Percentiles rank a stretch among this genome's conserved stretches.
Evolutionary conservation across 2,329 filamentous ascomycete species (phyloP).

Genomic region (Ascochyta clinopodiicola): DNA sequence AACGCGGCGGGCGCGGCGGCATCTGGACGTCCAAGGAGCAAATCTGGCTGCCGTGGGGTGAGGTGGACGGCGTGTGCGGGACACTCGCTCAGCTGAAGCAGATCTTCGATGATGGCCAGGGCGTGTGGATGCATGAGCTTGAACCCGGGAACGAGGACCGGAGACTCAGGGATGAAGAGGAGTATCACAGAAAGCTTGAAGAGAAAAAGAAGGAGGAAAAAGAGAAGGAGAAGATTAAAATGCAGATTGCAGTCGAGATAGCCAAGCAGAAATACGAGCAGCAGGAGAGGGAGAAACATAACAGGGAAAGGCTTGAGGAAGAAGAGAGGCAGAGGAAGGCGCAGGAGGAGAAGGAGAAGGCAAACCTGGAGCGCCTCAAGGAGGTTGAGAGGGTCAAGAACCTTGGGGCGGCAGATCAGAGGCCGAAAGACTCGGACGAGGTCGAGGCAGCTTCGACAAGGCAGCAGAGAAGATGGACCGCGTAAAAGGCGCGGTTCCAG

Average conservation of each 20-base stretch:
- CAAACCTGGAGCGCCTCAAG: conserved; percentile 7
- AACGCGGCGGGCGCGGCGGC: conserved; percentile 60
- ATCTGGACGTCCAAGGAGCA: conserved; percentile 59
- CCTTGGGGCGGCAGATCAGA: neutral
- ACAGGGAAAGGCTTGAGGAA: too few species aligned
- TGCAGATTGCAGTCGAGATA: conserved; percentile 5
- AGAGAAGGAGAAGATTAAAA: conserved; percentile 19
- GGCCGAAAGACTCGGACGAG: too few species aligned
- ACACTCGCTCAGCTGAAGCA: conserved; percentile 48
- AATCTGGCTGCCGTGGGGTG: conserved; percentile 57
- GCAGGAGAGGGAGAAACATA: conserved; percentile 7
- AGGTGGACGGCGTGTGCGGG: conserved; percentile 51
- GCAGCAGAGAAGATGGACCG: too few species aligned
- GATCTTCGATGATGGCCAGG: conserved; percentile 57
- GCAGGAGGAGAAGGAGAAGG: conserved; percentile 7
- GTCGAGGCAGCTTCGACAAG: too few species aligned
- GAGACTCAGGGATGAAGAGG: conserved; percentile 21
- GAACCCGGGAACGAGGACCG: conserved; percentile 26
- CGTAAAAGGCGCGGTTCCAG: too few species aligned
- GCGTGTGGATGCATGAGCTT: conserved; percentile 46
- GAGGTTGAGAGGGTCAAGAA: conserved; percentile 4
- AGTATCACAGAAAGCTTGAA: conserved; percentile 18
- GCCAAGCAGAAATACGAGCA: conserved; percentile 16
- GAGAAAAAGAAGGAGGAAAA: conserved; percentile 20
- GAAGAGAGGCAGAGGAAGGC: too few species aligned